Evolutionary conservation across 2,329 filamentous ascomycete genomes (phyloP).

Genomic region (Metarhizium album): DNA sequence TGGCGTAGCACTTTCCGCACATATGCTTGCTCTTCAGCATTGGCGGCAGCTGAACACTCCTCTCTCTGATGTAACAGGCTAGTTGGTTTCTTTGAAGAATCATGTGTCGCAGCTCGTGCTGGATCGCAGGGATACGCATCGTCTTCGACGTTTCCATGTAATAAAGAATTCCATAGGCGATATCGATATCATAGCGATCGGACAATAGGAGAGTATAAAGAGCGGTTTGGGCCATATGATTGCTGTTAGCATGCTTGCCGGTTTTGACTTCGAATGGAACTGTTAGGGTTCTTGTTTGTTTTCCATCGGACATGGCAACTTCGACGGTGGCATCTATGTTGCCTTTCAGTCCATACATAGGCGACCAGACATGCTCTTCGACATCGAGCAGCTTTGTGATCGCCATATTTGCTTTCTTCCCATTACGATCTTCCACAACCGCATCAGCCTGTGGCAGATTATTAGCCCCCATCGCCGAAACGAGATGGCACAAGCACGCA

Average conservation of each 20-base stretch:
- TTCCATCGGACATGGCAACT: slow-evolving; percentile 64
- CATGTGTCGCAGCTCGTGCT: slow-evolving; percentile 88
- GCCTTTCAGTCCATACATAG: slow-evolving; percentile 92
- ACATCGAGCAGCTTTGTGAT: slow-evolving; percentile 92
- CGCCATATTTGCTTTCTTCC: slow-evolving; percentile 66
- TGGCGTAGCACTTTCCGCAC: slow-evolving; percentile 83
- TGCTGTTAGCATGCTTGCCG: slow-evolving; percentile 69
- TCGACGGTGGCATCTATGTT: slow-evolving; percentile 97
- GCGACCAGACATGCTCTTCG: slow-evolving; percentile 97
- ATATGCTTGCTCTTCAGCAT: slow-evolving; percentile 76
- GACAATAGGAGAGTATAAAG: slow-evolving; percentile 88
- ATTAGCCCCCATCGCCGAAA: neutral
- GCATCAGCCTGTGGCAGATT: slow-evolving; percentile 46
- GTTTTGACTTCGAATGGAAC: slow-evolving; percentile 96
- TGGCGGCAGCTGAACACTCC: slow-evolving; percentile 66
- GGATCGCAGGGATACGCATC: slow-evolving; percentile 71
- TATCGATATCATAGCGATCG: slow-evolving; percentile 88
- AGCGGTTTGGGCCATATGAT: slow-evolving; percentile 86
- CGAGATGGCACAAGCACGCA: neutral
- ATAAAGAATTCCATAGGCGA: slow-evolving; percentile 83
- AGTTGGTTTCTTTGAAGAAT: slow-evolving; percentile 90
- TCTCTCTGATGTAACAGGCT: slow-evolving; percentile 73
- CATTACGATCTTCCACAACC: slow-evolving; percentile 67
- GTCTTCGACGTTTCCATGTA: slow-evolving; percentile 89
- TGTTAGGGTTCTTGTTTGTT: slow-evolving; percentile 58